A percentile compares a stretch with the other conserved stretches of the same genome.
phyloP scores from a whole-genome alignment of 176 grass and related monocot genomes.

The Tillandsia fasciculata region DNA sequence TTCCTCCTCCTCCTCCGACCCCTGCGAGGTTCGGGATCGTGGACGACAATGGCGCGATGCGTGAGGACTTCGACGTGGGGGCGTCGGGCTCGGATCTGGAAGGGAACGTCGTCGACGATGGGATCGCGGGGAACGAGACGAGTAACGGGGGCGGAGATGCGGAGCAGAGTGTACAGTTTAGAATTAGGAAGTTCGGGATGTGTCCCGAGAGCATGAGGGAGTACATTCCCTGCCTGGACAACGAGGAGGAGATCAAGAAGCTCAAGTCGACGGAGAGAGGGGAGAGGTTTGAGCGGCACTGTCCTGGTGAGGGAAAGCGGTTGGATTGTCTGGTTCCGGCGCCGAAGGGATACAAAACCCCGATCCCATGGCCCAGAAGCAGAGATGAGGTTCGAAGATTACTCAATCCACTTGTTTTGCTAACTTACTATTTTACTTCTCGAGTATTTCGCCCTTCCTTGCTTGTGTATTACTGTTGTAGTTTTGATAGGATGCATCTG shows the following conservation, averaged over 20 bases:
- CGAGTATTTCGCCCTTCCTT: not conserved
- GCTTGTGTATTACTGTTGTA: not conserved
- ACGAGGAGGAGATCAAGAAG: constrained; percentile 61
- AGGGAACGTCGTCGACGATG: constrained; percentile 11
- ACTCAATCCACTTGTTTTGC: constrained; percentile 13
- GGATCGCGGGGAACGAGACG: constrained; percentile 8
- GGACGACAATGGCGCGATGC: constrained; percentile 58
- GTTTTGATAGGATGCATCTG: not conserved
- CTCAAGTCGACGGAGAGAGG: constrained; percentile 49
- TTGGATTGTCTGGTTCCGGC: constrained; percentile 63
- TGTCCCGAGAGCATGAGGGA: constrained; percentile 66
- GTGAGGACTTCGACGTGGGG: constrained; percentile 51
- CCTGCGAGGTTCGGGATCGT: constrained; percentile 51
- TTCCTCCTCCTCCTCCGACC: constrained; percentile 16
- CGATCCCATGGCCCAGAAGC: constrained; percentile 79
- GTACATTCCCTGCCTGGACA: constrained; percentile 92
- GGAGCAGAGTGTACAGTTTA: constrained; percentile 16
- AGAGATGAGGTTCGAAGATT: constrained; percentile 70
- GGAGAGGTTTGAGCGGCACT: constrained; percentile 83
- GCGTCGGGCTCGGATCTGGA: constrained; percentile 37
- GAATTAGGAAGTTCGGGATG: constrained; percentile 31
- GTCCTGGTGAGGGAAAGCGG: constrained; percentile 48
- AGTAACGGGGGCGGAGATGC: not conserved
- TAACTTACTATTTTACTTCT: not conserved
- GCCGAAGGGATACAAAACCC: constrained; percentile 64